Conservation (phyloP, 2,329 filamentous ascomycete genomes). For the Claviceps monticola region DNA sequence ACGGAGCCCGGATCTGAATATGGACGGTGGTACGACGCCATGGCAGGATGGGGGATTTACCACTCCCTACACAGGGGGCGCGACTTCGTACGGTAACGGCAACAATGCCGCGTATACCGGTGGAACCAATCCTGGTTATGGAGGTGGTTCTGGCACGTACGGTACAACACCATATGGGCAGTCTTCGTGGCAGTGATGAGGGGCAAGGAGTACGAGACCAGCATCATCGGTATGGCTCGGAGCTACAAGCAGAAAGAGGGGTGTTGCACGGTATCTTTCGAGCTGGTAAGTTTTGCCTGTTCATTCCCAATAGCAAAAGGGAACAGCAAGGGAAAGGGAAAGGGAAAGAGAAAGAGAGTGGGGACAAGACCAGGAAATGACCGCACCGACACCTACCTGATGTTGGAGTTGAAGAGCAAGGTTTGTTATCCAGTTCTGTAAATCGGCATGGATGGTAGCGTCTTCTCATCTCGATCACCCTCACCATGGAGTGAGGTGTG, state of each 20-base stretch:
- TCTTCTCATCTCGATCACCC: no score
- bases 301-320: neutral
- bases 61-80: conserved; percentile 48
- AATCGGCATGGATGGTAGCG: no score
- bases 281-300: conserved; percentile 2
- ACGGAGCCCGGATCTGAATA: conserved; percentile 49
- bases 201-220: neutral
- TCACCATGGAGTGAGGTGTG: no score
- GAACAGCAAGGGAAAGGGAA: neutral
- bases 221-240: conserved; percentile 3
- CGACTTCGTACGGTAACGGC: conserved; percentile 47
- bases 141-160: conserved; percentile 33
- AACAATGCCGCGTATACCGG: conserved; percentile 57
- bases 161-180: conserved; percentile 34
- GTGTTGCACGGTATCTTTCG: neutral
- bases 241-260: neutral
- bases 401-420: neutral
- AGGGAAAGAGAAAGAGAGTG: neutral
- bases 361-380: neutral
- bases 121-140: conserved; percentile 52
- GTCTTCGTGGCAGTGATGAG: conserved; percentile 30
- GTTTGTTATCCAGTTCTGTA: no score
- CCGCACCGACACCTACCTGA: neutral
- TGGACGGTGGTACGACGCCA: conserved; percentile 40
- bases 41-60: conserved; percentile 54